Conservation (phyloP, 2,329 filamentous ascomycete species). For the Trichoderma sp. region DNA sequence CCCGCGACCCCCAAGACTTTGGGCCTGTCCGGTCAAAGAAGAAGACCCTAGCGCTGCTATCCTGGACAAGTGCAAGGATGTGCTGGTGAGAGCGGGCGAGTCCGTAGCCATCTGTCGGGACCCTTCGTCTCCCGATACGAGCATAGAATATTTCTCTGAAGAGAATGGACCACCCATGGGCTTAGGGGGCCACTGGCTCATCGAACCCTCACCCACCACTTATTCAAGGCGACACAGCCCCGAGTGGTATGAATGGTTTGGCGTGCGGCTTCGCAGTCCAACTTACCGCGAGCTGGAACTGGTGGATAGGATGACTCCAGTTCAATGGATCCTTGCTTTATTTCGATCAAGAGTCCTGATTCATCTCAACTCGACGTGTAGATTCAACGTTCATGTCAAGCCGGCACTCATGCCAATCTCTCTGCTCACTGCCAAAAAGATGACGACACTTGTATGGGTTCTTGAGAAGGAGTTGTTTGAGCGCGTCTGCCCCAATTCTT, state of each 20-base stretch:
- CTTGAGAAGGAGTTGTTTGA: conserved; percentile 18
- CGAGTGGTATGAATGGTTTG: conserved; percentile 26
- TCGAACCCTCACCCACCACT: conserved; percentile 20
- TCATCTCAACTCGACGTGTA: conserved; percentile 29
- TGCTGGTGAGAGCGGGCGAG: neutral
- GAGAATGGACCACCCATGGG: neutral
- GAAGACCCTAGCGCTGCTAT: conserved; percentile 7
- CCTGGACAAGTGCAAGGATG: neutral
- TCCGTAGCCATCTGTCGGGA: conserved; percentile 15
- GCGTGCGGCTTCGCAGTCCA: conserved; percentile 28
- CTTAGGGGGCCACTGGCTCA: conserved; percentile 11
- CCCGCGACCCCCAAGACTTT: neutral
- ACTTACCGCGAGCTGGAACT: neutral
- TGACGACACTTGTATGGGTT: conserved; percentile 22
- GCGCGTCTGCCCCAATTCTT: neutral
- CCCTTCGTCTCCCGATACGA: conserved; percentile 4
- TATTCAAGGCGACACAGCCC: conserved; percentile 12
- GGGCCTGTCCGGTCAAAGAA: conserved; percentile 23
- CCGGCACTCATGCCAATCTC: neutral
- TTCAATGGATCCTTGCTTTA: conserved; percentile 2
- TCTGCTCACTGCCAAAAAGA: conserved; percentile 17
- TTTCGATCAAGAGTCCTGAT: conserved; percentile 23
- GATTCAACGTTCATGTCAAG: conserved; percentile 20
- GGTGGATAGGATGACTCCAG: neutral
- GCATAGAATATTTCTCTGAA: neutral